Percentiles rank a stretch among this genome's conserved stretches.
phyloP scores from a whole-genome alignment of 352 stramenopile genomes.

The Phytophthora europaea region DNA sequence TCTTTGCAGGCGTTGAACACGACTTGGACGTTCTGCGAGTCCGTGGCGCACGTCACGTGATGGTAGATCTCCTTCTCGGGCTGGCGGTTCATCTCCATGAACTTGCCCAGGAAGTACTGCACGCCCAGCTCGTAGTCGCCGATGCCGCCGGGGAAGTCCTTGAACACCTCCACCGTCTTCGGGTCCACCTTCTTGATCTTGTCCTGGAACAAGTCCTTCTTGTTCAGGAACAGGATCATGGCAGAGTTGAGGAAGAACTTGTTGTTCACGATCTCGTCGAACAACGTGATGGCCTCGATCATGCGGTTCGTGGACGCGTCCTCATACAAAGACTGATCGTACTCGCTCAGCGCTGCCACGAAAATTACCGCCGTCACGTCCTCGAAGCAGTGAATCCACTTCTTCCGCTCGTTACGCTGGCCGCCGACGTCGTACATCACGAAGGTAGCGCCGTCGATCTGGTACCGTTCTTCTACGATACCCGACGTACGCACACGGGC shows the following conservation, averaged over 20 bases:
- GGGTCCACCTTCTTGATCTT: conserved; percentile 97
- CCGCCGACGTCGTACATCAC: conserved; percentile 98
- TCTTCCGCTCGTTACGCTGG: conserved; percentile 97
- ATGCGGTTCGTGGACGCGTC: conserved; percentile 95
- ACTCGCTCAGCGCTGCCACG: conserved; percentile 95
- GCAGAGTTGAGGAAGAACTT: conserved; percentile 93
- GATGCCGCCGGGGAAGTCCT: conserved; percentile 88
- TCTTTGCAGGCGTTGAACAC: conserved; percentile 98
- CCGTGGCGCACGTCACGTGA: conserved; percentile 97
- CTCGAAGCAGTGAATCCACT: conserved; percentile 99
- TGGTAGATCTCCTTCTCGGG: conserved; percentile 94
- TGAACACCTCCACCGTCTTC: conserved; percentile 92
- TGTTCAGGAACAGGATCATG: conserved; percentile 98
- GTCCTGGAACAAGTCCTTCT: conserved; percentile 97
- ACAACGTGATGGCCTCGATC: conserved; percentile 96
- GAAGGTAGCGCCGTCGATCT: conserved; percentile 96
- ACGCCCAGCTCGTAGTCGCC: conserved; percentile 90
- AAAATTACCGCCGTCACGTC: conserved; percentile 98
- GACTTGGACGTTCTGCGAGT: conserved; percentile 97
- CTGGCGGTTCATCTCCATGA: conserved; percentile 96
- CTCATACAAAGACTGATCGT: conserved; percentile 96
- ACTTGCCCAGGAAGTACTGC: conserved; percentile 94
- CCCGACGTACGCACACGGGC: conserved; percentile 95
- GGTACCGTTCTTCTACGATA: conserved; percentile 96
- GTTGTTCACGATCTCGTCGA: conserved; percentile 97